phyloP scores from a whole-genome alignment of 768 basidiomycete species.

The Lanmaoa rubissima region DNA sequence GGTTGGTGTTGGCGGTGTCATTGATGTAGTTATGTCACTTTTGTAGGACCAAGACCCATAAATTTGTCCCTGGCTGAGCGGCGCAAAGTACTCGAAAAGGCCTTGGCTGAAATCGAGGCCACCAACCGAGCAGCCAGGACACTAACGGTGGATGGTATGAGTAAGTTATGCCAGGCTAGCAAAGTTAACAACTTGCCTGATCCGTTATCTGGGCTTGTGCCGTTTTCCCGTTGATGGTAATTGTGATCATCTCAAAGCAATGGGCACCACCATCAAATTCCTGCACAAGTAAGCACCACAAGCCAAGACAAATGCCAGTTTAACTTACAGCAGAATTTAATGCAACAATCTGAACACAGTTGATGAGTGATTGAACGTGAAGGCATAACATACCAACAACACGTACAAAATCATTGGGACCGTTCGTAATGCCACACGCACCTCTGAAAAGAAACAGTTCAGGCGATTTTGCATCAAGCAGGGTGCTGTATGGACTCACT shows the following conservation, averaged over 20 bases:
- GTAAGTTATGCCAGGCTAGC: background rate
- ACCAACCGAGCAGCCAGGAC: conserved; percentile 36
- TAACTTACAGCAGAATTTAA: conserved; percentile 38
- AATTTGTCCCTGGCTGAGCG: conserved; percentile 34
- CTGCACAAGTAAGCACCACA: conserved; percentile 22
- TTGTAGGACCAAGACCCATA: conserved; percentile 42
- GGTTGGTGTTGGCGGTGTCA: conserved; percentile 16
- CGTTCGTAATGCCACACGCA: conserved; percentile 35
- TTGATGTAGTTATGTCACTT: conserved; percentile 20
- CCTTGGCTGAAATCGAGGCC: conserved; percentile 47
- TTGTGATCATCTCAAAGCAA: conserved; percentile 46
- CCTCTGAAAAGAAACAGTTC: conserved; percentile 32
- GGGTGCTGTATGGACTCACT: conserved; percentile 12
- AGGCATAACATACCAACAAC: background rate
- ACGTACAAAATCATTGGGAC: conserved; percentile 29
- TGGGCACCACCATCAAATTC: conserved; percentile 40
- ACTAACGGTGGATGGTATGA: conserved; percentile 28
- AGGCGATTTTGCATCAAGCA: background rate
- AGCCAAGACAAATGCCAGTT: background rate
- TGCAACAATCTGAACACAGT: conserved; percentile 40
- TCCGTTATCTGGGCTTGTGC: conserved; percentile 45
- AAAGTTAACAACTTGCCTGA: conserved; percentile 31
- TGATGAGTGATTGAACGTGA: background rate
- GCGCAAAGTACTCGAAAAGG: conserved; percentile 45
- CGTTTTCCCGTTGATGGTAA: conserved; percentile 38